Conservation (phyloP, 192 early-diverging fungal genomes). For the Umbelopsis sp. region DNA sequence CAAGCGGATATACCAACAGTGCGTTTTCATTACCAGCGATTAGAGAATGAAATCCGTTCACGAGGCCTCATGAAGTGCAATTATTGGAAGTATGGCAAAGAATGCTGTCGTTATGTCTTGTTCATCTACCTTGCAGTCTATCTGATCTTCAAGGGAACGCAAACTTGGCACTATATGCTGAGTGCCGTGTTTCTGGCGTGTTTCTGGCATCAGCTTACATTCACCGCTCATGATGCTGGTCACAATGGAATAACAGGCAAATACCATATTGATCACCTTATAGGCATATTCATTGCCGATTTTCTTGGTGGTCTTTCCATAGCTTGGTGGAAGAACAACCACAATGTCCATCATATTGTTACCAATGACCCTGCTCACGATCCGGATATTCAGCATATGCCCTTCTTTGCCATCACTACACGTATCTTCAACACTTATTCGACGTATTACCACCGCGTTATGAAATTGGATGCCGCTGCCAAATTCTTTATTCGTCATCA, state of each 20-base stretch:
- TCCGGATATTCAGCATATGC: constrained; percentile 97
- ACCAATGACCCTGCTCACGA: constrained; percentile 95
- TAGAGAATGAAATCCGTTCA: constrained; percentile 66
- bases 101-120: constrained; percentile 50
- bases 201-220: constrained; percentile 92
- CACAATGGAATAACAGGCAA: constrained; percentile 89
- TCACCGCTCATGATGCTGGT: constrained; percentile 96
- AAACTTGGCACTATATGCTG: constrained; percentile 52
- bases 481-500: constrained; percentile 80
- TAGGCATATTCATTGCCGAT: constrained; percentile 83
- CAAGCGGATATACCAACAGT: constrained; percentile 15
- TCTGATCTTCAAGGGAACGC: constrained; percentile 48
- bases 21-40: constrained; percentile 52
- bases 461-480: constrained; percentile 80
- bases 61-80: constrained; percentile 69
- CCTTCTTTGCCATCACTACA: constrained; percentile 89
- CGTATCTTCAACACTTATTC: constrained; percentile 85
- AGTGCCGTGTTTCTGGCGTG: constrained; percentile 65
- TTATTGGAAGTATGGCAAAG: constrained; percentile 56
- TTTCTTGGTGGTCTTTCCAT: constrained; percentile 86
- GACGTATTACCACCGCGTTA: constrained; percentile 81
- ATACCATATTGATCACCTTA: constrained; percentile 69
- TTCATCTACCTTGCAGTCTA: constrained; percentile 50
- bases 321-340: constrained; percentile 98
- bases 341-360: constrained; percentile 96